Percentiles rank a stretch among this genome's conserved stretches.
Evolutionary conservation across 208 protist species (phyloP).

Genomic region (Angomonas deanei): DNA sequence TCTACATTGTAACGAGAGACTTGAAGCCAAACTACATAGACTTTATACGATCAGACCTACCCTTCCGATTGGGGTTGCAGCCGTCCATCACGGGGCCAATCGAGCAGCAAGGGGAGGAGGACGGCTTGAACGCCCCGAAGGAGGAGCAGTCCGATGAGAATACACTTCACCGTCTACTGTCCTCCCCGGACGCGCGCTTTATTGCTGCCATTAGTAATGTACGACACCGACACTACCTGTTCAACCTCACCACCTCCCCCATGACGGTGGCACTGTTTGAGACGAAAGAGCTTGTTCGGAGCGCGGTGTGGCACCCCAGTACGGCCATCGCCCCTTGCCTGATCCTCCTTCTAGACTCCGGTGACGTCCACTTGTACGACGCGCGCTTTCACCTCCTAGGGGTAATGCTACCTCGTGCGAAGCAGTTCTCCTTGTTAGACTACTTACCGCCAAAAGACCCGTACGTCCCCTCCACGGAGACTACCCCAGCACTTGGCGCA

Average conservation of each 20-base stretch:
- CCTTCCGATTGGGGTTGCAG: constrained; percentile 25
- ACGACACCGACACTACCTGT: constrained; percentile 45
- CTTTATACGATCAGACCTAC: constrained; percentile 26
- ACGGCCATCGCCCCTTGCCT: constrained; percentile 13
- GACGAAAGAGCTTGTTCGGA: constrained; percentile 44
- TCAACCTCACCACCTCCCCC: constrained; percentile 32
- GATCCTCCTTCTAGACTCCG: constrained; percentile 45
- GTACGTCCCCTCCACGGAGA: neutral
- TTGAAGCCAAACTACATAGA: constrained; percentile 23
- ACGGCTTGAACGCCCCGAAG: neutral
- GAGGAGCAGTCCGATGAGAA: neutral
- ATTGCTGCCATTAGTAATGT: constrained; percentile 58
- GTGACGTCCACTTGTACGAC: constrained; percentile 37
- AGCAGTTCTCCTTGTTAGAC: neutral
- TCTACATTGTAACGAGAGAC: constrained; percentile 58
- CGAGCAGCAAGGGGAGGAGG: neutral
- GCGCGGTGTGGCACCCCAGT: constrained; percentile 59
- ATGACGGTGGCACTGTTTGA: constrained; percentile 47
- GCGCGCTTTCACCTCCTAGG: constrained; percentile 11
- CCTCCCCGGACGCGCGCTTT: constrained; percentile 38
- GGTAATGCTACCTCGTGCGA: neutral
- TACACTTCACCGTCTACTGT: constrained; percentile 34
- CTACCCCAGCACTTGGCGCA: no score
- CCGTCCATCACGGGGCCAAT: constrained; percentile 12
- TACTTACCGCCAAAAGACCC: neutral